Evolutionary conservation across 176 grass and related monocot species (phyloP), one percentile per base, ranked within the genome.

Genomic region (Avena eriantha): DNA sequence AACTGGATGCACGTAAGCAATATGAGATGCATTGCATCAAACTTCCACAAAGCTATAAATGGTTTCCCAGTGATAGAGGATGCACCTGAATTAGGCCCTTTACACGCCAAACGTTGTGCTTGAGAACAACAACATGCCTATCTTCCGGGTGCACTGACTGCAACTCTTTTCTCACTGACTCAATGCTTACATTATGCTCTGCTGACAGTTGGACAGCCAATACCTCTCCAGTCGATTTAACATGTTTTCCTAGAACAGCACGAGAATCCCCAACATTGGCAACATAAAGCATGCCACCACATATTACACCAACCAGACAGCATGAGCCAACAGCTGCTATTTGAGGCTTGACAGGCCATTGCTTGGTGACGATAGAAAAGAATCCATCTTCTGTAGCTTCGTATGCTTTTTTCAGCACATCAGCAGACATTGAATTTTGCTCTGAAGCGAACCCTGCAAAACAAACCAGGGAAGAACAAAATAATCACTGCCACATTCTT

Each of bases 101-200:
- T 29, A 98, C 96, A 70, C 96, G 91, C 96, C 96, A 98, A 90
- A 98, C 96, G 15, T 95, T 98, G 82, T 98, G 96, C 78, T 95
- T 95, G 78, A 98, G 89, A 89, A 98, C 91, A 67, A 98, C 93
- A 51, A 98, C 92, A 56, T 92, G 89, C 73, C 78, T 82, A 88
- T 98, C 96, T 74, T 95, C 90, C 0, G 96, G 96, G 71, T 98
- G 93, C 85, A 95, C 86, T 10, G 89, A 87, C 87, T 91, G 93
- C 54, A 98, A 82, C 83, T 98, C 96, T 74, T 93, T 94, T 81
- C 96, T 87, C 75, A 98, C 77, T 12, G 93, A 81, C 56, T 98
- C 93, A 13, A 98, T 93, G 16, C 86, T 89, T 69, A 91, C 96
- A 72, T 98, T 98, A 93, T 98, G 96, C 81, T 98, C 95, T 54